Base-by-base conservation (phyloP, 257 asterid species). In the Eucommia ulmoides region DNA sequence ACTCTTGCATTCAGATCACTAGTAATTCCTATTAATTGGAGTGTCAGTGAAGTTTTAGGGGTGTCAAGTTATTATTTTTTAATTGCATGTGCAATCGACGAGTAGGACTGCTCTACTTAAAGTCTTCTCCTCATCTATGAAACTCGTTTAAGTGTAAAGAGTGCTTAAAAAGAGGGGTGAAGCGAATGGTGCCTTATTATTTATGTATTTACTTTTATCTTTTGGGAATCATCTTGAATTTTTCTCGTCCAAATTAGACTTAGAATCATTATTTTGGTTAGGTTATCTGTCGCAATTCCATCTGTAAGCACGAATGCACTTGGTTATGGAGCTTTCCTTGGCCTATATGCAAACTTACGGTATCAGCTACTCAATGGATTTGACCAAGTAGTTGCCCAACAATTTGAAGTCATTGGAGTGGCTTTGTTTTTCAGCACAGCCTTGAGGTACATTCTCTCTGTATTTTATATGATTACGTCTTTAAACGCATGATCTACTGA, bases 251-350 rank as follows among this genome's bases (percentile, higher is more conserved):
- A 46, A 60, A 53, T 8, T 38, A 42, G 1, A 24, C 26, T 19
- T 24, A 44, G 12, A 35, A 50, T 35, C 51, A 46, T 19, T 65
- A 50, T 42, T 45, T 45, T 49, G 7, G 51, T 50, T 51, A 91
- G 99, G 87, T 67, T 83, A 65, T 91, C 94, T 12, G 87, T 91
- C 68, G 79, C 80, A 23, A 59, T 64, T 48, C 95, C 99, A 38
- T 78, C 95, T 42, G 85, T 83, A 74, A 83, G 85, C 72, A 70
- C 74, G 42, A 91, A 91, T 69, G 93, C 97, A 17, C 93, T 91
- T 20, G 96, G 97, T 50, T 91, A 86, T 62, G 99, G 99, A 64
- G 93, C 95, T 50, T 91, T 91, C 70, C 97, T 91, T 53, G 97
- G 97, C 44, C 66, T 91, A 1, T 91, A 86, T 62, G 97, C 95